Conservation (phyloP, 2,329 filamentous ascomycete species). For the Monilinia aucupariae region DNA sequence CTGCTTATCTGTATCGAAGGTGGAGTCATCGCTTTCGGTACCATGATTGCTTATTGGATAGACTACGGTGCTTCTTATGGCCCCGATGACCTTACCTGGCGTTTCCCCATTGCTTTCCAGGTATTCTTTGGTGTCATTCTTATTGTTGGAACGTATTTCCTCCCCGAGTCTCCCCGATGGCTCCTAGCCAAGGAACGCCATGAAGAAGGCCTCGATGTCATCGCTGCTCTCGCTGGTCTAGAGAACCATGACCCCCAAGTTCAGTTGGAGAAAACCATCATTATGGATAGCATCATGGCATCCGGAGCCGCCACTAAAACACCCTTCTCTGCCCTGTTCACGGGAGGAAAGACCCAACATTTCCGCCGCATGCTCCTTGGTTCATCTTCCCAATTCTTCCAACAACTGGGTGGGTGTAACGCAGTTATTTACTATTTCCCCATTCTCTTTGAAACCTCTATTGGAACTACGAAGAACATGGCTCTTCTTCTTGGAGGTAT, state of each 20-base stretch:
- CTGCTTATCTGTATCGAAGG: constrained; percentile 49
- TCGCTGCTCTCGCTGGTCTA: constrained; percentile 83
- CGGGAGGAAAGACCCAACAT: constrained; percentile 49
- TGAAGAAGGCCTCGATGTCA: constrained; percentile 94
- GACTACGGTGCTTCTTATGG: constrained; percentile 95
- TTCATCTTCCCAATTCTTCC: constrained; percentile 46
- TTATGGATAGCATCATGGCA: constrained; percentile 38
- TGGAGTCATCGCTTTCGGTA: constrained; percentile 50
- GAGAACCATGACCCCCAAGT: constrained; percentile 42
- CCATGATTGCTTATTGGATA: constrained; percentile 94
- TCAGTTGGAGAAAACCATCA: constrained; percentile 33
- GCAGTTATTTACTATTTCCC: constrained; percentile 46
- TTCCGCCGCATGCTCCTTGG: constrained; percentile 50
- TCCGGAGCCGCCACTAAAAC: constrained; percentile 32
- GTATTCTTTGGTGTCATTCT: constrained; percentile 85
- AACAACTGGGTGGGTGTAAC: constrained; percentile 46
- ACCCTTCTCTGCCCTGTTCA: constrained; percentile 42
- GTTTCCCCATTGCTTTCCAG: constrained; percentile 83
- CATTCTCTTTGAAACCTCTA: constrained; percentile 46
- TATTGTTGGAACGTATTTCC: constrained; percentile 76
- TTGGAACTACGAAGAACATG: constrained; percentile 44
- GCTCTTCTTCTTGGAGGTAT: constrained; percentile 50
- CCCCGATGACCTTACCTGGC: constrained; percentile 78
- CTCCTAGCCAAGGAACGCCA: constrained; percentile 93
- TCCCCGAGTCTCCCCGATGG: constrained; percentile 96